Conservation (phyloP, 2,329 filamentous ascomycete genomes). For the Aureobasidium sp. region DNA sequence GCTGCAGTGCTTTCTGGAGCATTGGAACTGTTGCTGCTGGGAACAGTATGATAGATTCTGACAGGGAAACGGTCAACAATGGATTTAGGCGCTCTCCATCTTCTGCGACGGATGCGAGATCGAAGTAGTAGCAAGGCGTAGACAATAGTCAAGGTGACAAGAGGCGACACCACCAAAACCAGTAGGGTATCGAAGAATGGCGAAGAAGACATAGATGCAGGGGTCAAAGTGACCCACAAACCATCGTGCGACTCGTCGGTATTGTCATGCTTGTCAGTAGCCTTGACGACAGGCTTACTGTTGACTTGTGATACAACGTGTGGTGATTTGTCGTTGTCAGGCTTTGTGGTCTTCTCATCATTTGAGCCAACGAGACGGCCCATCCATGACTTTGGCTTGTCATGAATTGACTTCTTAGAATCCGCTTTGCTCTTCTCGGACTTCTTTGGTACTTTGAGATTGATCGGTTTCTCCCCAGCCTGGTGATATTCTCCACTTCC, state of each 20-base stretch:
- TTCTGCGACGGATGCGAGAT: conserved; percentile 75
- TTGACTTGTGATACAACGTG: conserved; percentile 2
- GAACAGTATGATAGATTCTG: conserved; percentile 84
- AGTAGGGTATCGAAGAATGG: conserved; percentile 94
- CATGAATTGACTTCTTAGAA: background rate
- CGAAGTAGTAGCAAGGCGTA: conserved; percentile 82
- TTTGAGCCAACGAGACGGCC: background rate
- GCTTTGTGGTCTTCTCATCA: background rate
- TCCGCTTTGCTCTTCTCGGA: conserved; percentile 11
- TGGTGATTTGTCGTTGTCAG: background rate
- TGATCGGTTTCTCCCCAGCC: background rate
- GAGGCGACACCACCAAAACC: conserved; percentile 86
- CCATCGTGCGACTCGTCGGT: conserved; percentile 50
- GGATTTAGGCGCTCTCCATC: conserved; percentile 94
- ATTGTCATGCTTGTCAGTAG: background rate
- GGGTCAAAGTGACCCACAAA: conserved; percentile 93
- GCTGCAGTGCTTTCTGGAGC: conserved; percentile 32
- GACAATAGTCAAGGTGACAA: conserved; percentile 87
- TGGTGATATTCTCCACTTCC: conserved; percentile 62
- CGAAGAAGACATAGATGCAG: conserved; percentile 75
- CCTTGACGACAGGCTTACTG: background rate
- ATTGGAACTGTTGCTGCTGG: conserved; percentile 48
- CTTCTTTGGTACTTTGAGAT: conserved; percentile 15
- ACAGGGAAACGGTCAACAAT: conserved; percentile 92
- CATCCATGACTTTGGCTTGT: conserved; percentile 5